A percentile compares a stretch with the other conserved stretches of the same genome.
phyloP scores from a whole-genome alignment of 257 asterid species.

The Solanum pinnatisectum region DNA sequence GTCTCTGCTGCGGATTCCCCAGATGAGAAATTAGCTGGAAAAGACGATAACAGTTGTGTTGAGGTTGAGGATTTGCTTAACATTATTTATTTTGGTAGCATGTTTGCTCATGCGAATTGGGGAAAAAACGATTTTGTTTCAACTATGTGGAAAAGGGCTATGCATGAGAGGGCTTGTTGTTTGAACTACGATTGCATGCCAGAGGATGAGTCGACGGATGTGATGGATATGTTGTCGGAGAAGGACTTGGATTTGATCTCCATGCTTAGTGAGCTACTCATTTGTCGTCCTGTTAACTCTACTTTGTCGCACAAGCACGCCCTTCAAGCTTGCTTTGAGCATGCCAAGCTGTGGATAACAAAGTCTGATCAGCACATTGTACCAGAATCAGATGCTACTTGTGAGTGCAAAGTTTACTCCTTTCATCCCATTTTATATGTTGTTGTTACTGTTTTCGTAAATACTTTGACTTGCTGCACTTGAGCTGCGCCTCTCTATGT shows the following conservation, averaged over 20 bases:
- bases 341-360: conserved; percentile 62
- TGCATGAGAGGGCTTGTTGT: conserved; percentile 70
- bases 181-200: conserved; percentile 79
- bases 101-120: conserved; percentile 48
- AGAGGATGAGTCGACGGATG: conserved; percentile 43
- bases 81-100: conserved; percentile 56
- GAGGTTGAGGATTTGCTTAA: conserved; percentile 55
- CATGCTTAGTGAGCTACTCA: conserved; percentile 42
- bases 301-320: conserved; percentile 64
- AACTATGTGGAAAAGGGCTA: conserved; percentile 51
- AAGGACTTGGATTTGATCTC: conserved; percentile 72
- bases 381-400: conserved; percentile 40
- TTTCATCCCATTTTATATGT: background rate
- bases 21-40: background rate
- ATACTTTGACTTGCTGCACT: background rate
- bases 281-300: conserved; percentile 57
- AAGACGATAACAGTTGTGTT: background rate
- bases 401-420: conserved; percentile 25
- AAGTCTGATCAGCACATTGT: conserved; percentile 48
- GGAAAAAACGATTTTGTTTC: conserved; percentile 3
- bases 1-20: background rate
- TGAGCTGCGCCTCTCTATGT: background rate
- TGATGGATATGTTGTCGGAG: conserved; percentile 51
- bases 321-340: conserved; percentile 55
- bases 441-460: background rate